Base-by-base conservation (phyloP, 495 filamentous ascomycete species). In the Hypomontagnella submonticulosa region DNA sequence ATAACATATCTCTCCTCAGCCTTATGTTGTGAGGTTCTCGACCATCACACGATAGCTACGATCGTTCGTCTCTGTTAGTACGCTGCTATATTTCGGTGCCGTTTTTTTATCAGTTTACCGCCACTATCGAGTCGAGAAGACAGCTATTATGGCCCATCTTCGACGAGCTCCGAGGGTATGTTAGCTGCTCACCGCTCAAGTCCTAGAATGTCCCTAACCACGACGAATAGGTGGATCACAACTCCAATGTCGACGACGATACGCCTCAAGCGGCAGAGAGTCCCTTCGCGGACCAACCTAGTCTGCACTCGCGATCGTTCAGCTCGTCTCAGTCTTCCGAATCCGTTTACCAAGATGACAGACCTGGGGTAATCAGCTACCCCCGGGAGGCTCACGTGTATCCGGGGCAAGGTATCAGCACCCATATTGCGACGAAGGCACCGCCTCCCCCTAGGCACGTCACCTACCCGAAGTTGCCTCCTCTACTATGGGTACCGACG, bases 251-350 rank as follows among this genome's bases (percentile, higher is more conserved):
- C 6, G 40, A 38, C n/a, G 52, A 47, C 15, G 36, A 57, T 10
- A 30, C 18, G 18, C 51, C 5, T 4, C 20, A 50, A 27, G 47
- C 27, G 30, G 12, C 15, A 41, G 57, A 57, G 42, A 44, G 37
- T 30, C 57, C 63, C 4, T 67, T 61, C 13, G 32, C 37, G 46
- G 51, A 61, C 27, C 37, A 18, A 30, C 36, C 36, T 48, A 27
- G 33, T 18, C 32, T 11, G 0, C 10, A 36, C 23, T 41, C 34
- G 6, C 32, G 15, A 15, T 51, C 57, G 7, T 23, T 33, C 10
- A 32, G 47, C 12, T 13, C 50, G 11, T 16, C 19, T 34, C 16
- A 11, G n/a, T 49, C 56, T 13, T 27, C 27, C 32, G 16, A 33
- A 23, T 13, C 37, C 4, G 27, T 27, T 6, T 27, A 27, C 15